Base-by-base conservation (phyloP, 768 basidiomycete genomes). In the Flagelloscypha sp. region DNA sequence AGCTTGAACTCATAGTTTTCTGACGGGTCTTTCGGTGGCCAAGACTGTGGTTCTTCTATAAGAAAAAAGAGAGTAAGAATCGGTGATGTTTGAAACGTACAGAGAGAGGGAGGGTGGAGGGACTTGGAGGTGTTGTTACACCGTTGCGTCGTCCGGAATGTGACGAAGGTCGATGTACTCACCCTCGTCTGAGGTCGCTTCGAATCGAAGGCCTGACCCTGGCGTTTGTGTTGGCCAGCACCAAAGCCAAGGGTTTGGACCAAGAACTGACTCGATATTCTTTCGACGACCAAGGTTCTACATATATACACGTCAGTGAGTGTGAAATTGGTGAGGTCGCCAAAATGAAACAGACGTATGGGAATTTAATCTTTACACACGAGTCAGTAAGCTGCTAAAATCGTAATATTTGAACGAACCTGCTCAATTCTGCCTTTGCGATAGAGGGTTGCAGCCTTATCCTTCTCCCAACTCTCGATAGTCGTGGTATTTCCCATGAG, bases 391-490 rank as follows among this genome's bases (percentile, higher is more conserved):
- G 30, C 9, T 20, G 18, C 27, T 28, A 24, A 37, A 18, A 28
- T 8, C 11, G 11, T 5, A 29, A 16, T 22, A 30, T 33, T 22
- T 30, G 15, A 20, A 47, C 49, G 15, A 36, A 84, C 84, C 60
- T 90, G 84, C 33, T 70, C 75, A 38, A 97, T 82, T 56, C 84
- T 87, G 5, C 93, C 94, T 38, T 82, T 66, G 13, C 84, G 74
- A 33, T 87, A 76, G 47, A 99, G 70, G 1, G 76, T 84, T 4
- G 90, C 83, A 1, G 78, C 89, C 57, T 84, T 93, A 51, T 98
- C 92, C 59, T 98, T 98, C 57, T 99, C 95, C 87, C 88, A 94
- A 1, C 84, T 79, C 61, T 99, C 95, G 33, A 99, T 97, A 1
- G 95, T 98, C 1, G 94, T 99, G 2, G 81, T 77, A 56, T 99